A percentile compares a stretch with the other conserved stretches of the same genome.
These are phyloP conservation scores for Exidia glandulosa DNA, from an alignment of 768 basidiomycete species.

Conservation along the genomic window DNA sequence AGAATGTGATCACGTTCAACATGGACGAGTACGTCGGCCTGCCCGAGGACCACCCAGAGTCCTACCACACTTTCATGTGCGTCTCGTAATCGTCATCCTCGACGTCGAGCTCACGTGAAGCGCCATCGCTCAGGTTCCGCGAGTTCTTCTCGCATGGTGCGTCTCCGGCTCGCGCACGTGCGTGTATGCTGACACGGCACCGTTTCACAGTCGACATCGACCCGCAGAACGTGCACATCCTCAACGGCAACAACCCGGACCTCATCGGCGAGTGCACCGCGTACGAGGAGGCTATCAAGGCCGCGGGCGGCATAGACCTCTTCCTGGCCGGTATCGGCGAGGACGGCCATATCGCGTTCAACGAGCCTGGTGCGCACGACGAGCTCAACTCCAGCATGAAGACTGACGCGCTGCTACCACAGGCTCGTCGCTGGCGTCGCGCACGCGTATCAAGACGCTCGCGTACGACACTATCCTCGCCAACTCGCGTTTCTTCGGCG, in stretches of 20 bases:
- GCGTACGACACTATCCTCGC: constrained; percentile 89
- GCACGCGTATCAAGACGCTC: constrained; percentile 86
- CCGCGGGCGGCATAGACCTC: constrained; percentile 75
- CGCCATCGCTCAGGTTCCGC: constrained; percentile 36
- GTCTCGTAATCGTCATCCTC: background rate
- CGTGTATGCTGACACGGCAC: background rate
- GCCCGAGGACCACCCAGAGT: constrained; percentile 70
- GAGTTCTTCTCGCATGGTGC: constrained; percentile 79
- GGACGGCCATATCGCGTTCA: constrained; percentile 90
- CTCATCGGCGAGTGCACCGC: constrained; percentile 68
- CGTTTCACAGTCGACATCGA: constrained; percentile 68
- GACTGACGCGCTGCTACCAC: no score
- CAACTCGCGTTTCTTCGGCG: constrained; percentile 85
- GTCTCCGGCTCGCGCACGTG: constrained; percentile 15
- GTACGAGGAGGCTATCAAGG: constrained; percentile 70
- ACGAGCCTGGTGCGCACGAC: no score
- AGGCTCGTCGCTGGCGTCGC: constrained; percentile 76
- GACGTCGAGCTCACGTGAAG: background rate
- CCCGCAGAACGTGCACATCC: constrained; percentile 69
- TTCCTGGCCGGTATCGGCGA: constrained; percentile 93
- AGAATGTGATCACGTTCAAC: constrained; percentile 82
- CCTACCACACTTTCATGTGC: constrained; percentile 84
- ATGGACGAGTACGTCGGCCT: constrained; percentile 92
- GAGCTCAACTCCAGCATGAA: no score
- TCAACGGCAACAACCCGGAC: constrained; percentile 71